Base-by-base conservation (phyloP, 768 basidiomycete species). In the Serendipita sp. region DNA sequence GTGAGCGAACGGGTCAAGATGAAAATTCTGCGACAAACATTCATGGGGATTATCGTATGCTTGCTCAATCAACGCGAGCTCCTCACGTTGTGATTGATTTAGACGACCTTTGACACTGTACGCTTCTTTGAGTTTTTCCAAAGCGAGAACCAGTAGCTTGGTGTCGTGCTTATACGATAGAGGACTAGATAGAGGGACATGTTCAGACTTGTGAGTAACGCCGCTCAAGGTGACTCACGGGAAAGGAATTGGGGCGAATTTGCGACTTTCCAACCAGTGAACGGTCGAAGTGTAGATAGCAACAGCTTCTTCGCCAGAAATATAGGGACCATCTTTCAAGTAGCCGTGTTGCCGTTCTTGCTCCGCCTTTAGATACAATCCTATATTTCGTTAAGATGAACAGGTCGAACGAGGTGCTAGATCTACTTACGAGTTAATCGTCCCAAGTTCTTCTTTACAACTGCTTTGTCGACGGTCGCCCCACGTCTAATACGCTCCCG, bases 41-140 rank as follows among this genome's bases (percentile, higher is more conserved):
- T 99, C 96, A 74, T 98, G 96, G 34, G 96, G 96, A 72, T 98
- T 98, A 74, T 99, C 96, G 73, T 98, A 98, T 2, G 95, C 95
- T 75, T 99, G 96, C 72, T 99, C 96, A 67, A 99, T 96, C 63
- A 99, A 80, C 11, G 96, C 96, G 63, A 99, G 78, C 74, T 99
- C 96, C 73, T 99, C 96, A 71, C 96, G 85, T 74, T 99, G 96
- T 28, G 91, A 94, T 74, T 97, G 95, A 73, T 99, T 99, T 56
- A 99, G 79, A 68, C 96, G 91, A 41, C 88, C 75, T 75, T 99
- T 96, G 62, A 99, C 96, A 13, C 88, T 91, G 75, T 99, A 99
- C 3, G 96, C 96, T 76, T 98, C 96, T 77, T 99, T 99, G 71
- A 99, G 76, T 75, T 97, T 97, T 78, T 99, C 96, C 47, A 99